A percentile compares a stretch with the other conserved stretches of the same genome.
Evolutionary conservation across 495 filamentous ascomycete species (phyloP).

Genomic region (Lindgomyces ingoldianus): DNA sequence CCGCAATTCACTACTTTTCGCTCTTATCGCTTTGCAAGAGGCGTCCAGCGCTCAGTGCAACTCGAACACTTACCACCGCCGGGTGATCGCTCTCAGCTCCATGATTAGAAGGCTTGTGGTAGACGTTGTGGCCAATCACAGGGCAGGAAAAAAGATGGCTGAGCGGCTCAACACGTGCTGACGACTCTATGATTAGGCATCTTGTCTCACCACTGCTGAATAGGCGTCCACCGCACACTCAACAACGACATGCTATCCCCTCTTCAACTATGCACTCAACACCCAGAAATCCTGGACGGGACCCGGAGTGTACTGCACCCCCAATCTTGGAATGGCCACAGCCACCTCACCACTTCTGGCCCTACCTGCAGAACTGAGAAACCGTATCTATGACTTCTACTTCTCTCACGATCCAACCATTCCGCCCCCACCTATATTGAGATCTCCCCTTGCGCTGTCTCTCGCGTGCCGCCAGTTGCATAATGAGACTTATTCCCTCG

Average conservation of each 20-base stretch:
- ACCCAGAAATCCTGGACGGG: background rate
- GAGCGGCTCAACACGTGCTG: background rate
- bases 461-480: conserved; percentile 23
- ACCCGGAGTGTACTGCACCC: background rate
- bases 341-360: conserved; percentile 10
- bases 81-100: background rate
- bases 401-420: conserved; percentile 11
- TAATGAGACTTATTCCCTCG: conserved; percentile 10
- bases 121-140: background rate
- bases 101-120: background rate
- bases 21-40: background rate
- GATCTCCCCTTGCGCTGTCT: conserved; percentile 19
- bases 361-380: conserved; percentile 19
- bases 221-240: conserved; percentile 13
- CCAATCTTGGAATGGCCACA: background rate
- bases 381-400: conserved; percentile 17
- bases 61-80: background rate
- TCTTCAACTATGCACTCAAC: background rate
- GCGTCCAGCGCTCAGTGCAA: too few relatives aligned
- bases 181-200: conserved; percentile 9
- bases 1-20: too few relatives aligned
- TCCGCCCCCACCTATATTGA: conserved; percentile 1
- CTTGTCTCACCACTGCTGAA: conserved; percentile 12
- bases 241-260: background rate
- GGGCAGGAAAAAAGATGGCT: background rate